Evolutionary conservation across 2,329 filamentous ascomycete species (phyloP).

Genomic region (Diaporthe sp.): DNA sequence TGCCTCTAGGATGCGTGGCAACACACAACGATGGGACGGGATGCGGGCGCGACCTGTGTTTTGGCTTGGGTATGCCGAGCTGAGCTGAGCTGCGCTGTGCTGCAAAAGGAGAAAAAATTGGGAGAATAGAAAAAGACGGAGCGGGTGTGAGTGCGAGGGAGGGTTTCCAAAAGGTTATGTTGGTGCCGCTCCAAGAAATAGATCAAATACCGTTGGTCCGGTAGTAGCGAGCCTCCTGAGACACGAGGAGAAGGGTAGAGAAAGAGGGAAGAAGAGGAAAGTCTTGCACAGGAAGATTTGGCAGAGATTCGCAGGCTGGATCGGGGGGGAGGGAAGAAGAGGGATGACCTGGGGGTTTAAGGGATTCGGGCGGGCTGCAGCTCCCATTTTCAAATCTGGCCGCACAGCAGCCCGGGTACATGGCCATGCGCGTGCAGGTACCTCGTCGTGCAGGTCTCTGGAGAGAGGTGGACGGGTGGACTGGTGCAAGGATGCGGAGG

Average conservation of each 20-base stretch:
- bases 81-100: slow-evolving; percentile 19
- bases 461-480: slow-evolving; percentile 35
- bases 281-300: slow-evolving; percentile 57
- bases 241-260: slow-evolving; percentile 49
- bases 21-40: slow-evolving; percentile 45
- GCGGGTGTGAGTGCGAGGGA: slow-evolving; percentile 23
- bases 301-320: slow-evolving; percentile 48
- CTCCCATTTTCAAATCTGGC: slow-evolving; percentile 38
- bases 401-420: slow-evolving; percentile 39
- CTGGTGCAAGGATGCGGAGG: slow-evolving; percentile 38
- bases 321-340: slow-evolving; percentile 51
- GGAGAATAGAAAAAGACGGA: slow-evolving; percentile 43
- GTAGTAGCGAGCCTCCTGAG: slow-evolving; percentile 51
- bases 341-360: slow-evolving; percentile 56
- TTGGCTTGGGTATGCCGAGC: slow-evolving; percentile 14
- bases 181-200: slow-evolving; percentile 46
- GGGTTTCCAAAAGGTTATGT: slow-evolving; percentile 22
- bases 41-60: slow-evolving; percentile 24
- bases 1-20: slow-evolving; percentile 50
- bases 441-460: slow-evolving; percentile 33
- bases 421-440: slow-evolving; percentile 39
- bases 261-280: slow-evolving; percentile 56
- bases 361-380: slow-evolving; percentile 49
- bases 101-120: slow-evolving; percentile 7
- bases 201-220: slow-evolving; percentile 46